Evolutionary conservation across 169 alveolate species (phyloP), one percentile per base, ranked within the genome.

Genomic region (Cryptosporidium xiaoi): DNA sequence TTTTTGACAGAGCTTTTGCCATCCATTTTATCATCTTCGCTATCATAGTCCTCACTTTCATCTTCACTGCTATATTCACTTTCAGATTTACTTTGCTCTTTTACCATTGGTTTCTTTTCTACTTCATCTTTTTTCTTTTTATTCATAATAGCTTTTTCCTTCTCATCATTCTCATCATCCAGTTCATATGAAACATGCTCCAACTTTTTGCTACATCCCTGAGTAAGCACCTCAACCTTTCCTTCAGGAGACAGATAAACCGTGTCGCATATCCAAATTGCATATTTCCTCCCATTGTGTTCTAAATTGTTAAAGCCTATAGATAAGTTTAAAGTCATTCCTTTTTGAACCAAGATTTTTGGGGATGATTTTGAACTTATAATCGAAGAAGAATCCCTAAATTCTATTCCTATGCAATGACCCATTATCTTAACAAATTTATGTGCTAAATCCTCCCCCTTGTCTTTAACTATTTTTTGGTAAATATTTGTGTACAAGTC

Each of bases 211-310:
- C 96, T 93, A 16, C 93, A 92, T 12, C 90, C 64, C 24, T 90
- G 89, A 24, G 96, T 94, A 18, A 94, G 82, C 50, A 94, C 92
- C 44, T 50, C 84, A 18, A 82, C 91, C 36, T 84, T 90, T 1
- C 91, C 96, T 44, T 92, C 91, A 0, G 60, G 68, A 29, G 95
- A 77, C 31, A 95, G 90, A 62, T 58, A 93, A 6, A 95, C 96
- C 3, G 97, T 95, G 71, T 95, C 97, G 46, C 96, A 95, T n/a
- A 95, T 84, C 97, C 97, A 95, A 5, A 93, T 92, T 31, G 97
- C 96, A 55, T 91, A 95, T 68, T 64, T 90, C 55, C 90, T 92
- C 15, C 91, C 92, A 20, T 64, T 85, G 12, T 91, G 94, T 18
- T 77, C 65, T 18, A 95, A 83, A 66, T 94, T 91, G 56, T 91